Percentiles rank a stretch among this genome's conserved stretches.
Conservation (phyloP, 805 yeast genomes). For the Allodekkera sacchari region DNA sequence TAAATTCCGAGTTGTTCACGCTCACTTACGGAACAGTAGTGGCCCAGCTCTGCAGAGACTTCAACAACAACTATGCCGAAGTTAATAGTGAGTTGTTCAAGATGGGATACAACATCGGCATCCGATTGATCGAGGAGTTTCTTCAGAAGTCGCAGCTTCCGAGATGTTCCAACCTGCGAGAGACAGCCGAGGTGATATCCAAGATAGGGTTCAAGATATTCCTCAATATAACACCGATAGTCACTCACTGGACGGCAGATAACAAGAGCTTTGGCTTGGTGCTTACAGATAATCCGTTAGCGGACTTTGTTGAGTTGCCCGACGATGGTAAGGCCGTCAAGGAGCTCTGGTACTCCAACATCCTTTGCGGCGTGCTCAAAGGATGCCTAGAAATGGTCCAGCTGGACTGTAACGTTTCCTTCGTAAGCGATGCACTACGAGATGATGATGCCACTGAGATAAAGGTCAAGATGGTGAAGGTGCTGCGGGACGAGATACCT, state of each 20-base stretch:
- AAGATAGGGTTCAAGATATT: constrained; percentile 89
- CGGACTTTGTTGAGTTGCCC: constrained; percentile 93
- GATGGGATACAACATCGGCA: constrained; percentile 95
- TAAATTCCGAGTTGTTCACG: constrained; percentile 90
- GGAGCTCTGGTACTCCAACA: constrained; percentile 88
- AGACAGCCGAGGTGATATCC: constrained; percentile 79
- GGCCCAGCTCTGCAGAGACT: constrained; percentile 82
- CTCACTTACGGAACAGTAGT: constrained; percentile 92
- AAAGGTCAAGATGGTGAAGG: constrained; percentile 57
- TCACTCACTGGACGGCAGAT: constrained; percentile 65
- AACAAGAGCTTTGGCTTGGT: constrained; percentile 66
- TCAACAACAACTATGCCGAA: constrained; percentile 60
- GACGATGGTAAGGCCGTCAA: constrained; percentile 59
- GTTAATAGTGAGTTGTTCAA: constrained; percentile 79
- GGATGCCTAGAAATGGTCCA: constrained; percentile 97
- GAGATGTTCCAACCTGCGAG: constrained; percentile 71
- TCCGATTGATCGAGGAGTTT: constrained; percentile 86
- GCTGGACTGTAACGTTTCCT: constrained; percentile 75
- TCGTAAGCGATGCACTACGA: constrained; percentile 70
- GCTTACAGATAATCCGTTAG: constrained; percentile 79
- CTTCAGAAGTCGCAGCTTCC: constrained; percentile 81
- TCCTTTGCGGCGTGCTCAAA: constrained; percentile 79
- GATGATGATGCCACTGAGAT: constrained; percentile 82
- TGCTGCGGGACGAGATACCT: constrained; percentile 90
- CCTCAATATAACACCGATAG: constrained; percentile 67